phyloP scores from a whole-genome alignment of 345 rosid species.

The Eucalyptus sp. region DNA sequence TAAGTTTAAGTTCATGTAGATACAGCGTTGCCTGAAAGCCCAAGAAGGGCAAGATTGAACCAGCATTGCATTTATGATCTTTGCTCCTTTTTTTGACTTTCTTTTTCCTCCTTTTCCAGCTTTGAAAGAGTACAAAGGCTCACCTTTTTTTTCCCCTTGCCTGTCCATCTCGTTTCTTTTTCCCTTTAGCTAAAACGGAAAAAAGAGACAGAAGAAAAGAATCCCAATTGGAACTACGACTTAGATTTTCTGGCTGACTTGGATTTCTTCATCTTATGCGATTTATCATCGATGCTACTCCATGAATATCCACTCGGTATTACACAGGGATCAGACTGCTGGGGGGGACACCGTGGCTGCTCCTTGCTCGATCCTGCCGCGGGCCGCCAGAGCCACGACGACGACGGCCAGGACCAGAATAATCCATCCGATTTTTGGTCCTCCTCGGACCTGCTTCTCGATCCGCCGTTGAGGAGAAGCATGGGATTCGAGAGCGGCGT shows the following conservation, averaged over 20 bases:
- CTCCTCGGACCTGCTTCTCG: slow-evolving; percentile 20
- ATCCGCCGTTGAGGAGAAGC: slow-evolving; percentile 3
- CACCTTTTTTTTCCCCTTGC: neutral
- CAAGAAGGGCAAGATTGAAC: neutral
- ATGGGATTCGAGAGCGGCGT: slow-evolving; percentile 90
- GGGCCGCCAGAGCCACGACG: slow-evolving; percentile 45
- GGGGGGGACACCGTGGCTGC: slow-evolving; percentile 6
- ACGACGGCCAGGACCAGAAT: slow-evolving; percentile 10
- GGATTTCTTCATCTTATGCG: slow-evolving; percentile 39
- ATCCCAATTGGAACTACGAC: neutral
- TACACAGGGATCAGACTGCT: slow-evolving; percentile 51
- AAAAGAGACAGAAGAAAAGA: neutral
- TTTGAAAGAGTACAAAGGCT: neutral
- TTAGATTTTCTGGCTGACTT: slow-evolving; percentile 50
- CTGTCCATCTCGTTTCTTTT: neutral
- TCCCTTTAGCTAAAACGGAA: neutral
- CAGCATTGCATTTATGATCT: neutral
- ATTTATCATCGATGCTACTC: slow-evolving; percentile 33
- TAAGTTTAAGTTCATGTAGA: neutral
- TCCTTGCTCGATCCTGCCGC: slow-evolving; percentile 26
- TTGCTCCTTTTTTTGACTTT: neutral
- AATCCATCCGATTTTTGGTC: slow-evolving; percentile 16
- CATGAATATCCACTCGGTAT: slow-evolving; percentile 78
- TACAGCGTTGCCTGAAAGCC: neutral
- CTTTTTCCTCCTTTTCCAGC: neutral